These are phyloP conservation scores for Nemania serpens DNA, from an alignment of 2,329 filamentous ascomycete genomes.

Conservation along the genomic window DNA sequence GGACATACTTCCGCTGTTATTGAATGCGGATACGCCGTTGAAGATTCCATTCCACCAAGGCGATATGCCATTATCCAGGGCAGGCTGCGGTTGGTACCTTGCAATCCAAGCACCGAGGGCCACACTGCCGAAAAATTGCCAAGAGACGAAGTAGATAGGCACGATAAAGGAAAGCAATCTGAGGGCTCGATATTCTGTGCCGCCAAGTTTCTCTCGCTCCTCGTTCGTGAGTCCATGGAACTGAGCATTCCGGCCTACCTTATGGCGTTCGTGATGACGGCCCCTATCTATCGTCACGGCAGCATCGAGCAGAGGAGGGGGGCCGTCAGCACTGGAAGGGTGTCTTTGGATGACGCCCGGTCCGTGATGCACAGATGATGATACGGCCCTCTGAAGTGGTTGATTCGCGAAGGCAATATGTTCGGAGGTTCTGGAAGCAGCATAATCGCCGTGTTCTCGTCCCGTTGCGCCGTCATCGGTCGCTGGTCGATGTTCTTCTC, in stretches of 20 bases:
- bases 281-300: constrained; percentile 26
- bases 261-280: constrained; percentile 44
- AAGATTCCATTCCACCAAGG: constrained; percentile 73
- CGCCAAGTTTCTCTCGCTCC: constrained; percentile 57
- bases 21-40: constrained; percentile 70
- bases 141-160: constrained; percentile 61
- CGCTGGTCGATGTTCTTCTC: neutral
- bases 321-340: constrained; percentile 17
- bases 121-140: constrained; percentile 51
- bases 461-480: neutral
- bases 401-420: constrained; percentile 36
- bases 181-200: constrained; percentile 67
- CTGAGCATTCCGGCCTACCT: constrained; percentile 43
- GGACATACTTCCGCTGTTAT: constrained; percentile 63
- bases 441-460: neutral
- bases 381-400: constrained; percentile 18
- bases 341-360: constrained; percentile 27
- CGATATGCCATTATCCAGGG: constrained; percentile 61
- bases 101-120: constrained; percentile 63
- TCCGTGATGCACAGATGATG: constrained; percentile 30
- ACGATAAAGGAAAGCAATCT: constrained; percentile 63
- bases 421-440: constrained; percentile 19
- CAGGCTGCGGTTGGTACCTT: constrained; percentile 53
- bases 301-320: constrained; percentile 8
- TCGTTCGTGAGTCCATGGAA: constrained; percentile 37